These are phyloP conservation scores for Phytophthora hibernalis DNA, from an alignment of 352 stramenopile species.

Conservation along the genomic window DNA sequence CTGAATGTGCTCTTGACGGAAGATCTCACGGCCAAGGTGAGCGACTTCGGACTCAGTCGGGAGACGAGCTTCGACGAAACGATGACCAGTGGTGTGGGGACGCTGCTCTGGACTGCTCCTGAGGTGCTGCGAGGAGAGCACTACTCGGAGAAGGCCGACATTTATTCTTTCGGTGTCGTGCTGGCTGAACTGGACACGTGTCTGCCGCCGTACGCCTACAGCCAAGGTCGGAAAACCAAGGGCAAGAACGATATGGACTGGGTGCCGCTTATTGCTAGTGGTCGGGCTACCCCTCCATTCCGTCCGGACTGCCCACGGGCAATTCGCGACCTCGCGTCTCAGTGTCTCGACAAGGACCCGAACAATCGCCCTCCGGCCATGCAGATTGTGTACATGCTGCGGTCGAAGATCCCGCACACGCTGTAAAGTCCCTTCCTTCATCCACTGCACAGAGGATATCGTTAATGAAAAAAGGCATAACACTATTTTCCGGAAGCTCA, in stretches of 20 bases:
- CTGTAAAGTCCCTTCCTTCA: constrained; percentile 33
- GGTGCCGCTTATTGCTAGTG: constrained; percentile 42
- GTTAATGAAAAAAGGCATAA: constrained; percentile 19
- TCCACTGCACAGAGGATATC: not conserved
- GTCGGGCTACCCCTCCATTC: constrained; percentile 44
- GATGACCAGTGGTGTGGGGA: constrained; percentile 52
- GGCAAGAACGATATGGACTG: constrained; percentile 51
- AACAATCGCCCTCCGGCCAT: constrained; percentile 50
- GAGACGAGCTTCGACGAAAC: constrained; percentile 47
- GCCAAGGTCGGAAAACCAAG: constrained; percentile 47
- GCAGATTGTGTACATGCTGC: constrained; percentile 54
- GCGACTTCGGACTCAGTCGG: constrained; percentile 54
- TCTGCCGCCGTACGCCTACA: constrained; percentile 49
- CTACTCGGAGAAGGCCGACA: constrained; percentile 70
- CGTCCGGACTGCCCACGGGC: constrained; percentile 45
- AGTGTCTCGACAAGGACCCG: constrained; percentile 50
- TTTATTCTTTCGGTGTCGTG: constrained; percentile 75
- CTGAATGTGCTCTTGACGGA: constrained; percentile 55
- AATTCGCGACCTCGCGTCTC: constrained; percentile 41
- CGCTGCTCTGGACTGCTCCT: constrained; percentile 55
- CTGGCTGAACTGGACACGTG: constrained; percentile 77
- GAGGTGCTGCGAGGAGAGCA: constrained; percentile 61
- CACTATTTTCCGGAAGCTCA: too few relatives aligned
- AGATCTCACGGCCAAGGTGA: constrained; percentile 56
- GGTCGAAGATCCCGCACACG: constrained; percentile 51